Evolutionary conservation across 2,329 filamentous ascomycete genomes (phyloP), one percentile per base, ranked within the genome.

Genomic region (Proliferodiscus dingleyae): DNA sequence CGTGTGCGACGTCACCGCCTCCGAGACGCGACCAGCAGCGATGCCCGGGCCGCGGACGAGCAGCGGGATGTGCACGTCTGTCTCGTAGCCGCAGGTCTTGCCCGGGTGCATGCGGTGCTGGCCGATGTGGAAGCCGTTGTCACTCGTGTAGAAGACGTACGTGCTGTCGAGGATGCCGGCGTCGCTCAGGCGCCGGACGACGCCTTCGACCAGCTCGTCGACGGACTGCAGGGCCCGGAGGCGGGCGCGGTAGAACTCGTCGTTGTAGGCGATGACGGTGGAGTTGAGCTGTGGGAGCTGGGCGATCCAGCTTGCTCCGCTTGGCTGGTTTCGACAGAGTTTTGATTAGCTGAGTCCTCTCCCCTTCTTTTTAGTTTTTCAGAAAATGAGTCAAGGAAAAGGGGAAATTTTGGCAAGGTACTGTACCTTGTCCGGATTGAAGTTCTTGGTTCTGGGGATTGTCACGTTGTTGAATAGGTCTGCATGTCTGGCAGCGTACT

Each of bases 381-480:
- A n/a, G 23, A 16, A 9, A 22, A 6, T 37, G 24, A 39, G 15
- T 19, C 26, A 22, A 15, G 19, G 7, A 7, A 5, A 43, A 24
- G 8, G 21, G 2, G 22, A 15, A 5, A n/a, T n/a, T n/a, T n/a
- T n/a, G n/a, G n/a, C n/a, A n/a, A n/a, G n/a, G 30, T n/a, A 29
- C 57, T 65, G 34, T 61, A 77, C 74, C 47, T 67, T 63, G 3
- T 77, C 71, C 0, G 83, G 81, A 54, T 88, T 87, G 63, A 87
- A 87, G 58, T 78, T 77, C 0, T 68, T 64, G 0, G 74, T 80
- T 6, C 83, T 68, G 0, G 83, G 83, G 0, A 85, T 73, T 18
- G 68, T 73, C 0, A 69, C 72, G 16, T 77, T 72, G 2, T 69
- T 58, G 57, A 87, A 88, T 0, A 86, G 69, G 57, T 81, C 62